Conservation (phyloP, 208 protist genomes). For the Hexamita inflata region DNA sequence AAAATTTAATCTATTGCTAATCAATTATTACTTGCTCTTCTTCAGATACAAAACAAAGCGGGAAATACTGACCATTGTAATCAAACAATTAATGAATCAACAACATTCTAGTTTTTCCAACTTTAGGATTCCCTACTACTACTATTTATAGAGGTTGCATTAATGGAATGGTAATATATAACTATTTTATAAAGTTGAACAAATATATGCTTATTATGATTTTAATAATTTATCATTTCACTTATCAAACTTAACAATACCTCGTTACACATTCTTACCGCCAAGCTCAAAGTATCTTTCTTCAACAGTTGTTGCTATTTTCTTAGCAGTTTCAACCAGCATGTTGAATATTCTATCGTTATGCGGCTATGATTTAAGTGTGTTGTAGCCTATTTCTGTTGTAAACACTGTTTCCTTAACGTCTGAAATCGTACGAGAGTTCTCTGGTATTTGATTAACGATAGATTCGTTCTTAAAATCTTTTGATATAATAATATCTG, state of each 20-base stretch:
- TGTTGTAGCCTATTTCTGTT: neutral
- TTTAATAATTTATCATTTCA: too few species aligned
- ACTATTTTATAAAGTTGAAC: too few species aligned
- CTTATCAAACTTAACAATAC: neutral
- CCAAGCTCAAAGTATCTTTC: constrained; percentile 4
- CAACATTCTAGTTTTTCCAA: too few species aligned
- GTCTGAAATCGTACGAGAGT: neutral
- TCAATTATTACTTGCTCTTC: too few species aligned
- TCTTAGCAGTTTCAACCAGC: neutral
- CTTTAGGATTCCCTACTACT: too few species aligned
- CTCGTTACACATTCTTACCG: neutral
- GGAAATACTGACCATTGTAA: too few species aligned
- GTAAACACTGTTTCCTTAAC: neutral
- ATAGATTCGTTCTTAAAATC: neutral
- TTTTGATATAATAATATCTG: neutral
- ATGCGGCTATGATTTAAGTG: neutral
- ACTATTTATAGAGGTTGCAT: too few species aligned
- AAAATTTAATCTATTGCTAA: too few species aligned
- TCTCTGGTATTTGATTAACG: neutral
- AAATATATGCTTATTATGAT: too few species aligned
- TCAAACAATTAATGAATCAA: too few species aligned
- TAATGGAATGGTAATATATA: too few species aligned
- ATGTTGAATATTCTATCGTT: neutral
- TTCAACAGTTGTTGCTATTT: neutral
- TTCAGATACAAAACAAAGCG: too few species aligned